Evolutionary conservation across 2,329 filamentous ascomycete genomes (phyloP), one percentile per base, ranked within the genome.

Genomic region (Penicillium italicum): DNA sequence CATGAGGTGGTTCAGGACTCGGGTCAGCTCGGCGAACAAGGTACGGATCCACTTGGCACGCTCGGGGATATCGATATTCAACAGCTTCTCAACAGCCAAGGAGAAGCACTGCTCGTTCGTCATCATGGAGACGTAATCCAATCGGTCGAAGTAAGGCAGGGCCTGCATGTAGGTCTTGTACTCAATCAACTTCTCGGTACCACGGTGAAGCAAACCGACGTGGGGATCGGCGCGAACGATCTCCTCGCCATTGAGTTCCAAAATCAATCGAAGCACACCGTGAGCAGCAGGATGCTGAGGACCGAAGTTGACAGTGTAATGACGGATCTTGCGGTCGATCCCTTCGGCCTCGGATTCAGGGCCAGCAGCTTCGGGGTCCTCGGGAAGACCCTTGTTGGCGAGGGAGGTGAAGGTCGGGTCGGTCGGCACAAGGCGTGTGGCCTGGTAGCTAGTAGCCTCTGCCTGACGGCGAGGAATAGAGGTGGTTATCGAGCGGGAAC

Each of bases 91-190:
- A 53, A 97, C 93, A 20, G 91, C 94, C 64, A 99, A 83, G 36
- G 91, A 86, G 77, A 91, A 99, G 73, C 91, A 96, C 79, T 99
- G 94, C 82, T 99, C 94, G 77, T 99, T 99, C 70, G 94, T 99
- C 94, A 99, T 99, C 95, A 99, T 99, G 70, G 91, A 97, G 67
- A 97, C 92, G 77, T 99, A 99, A 78, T 99, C 94, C 75, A 99
- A 83, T 67, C 94, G 91, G 79, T 99, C 94, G 74, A 99, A 99
- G 82, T 99, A 99, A 54, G 94, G 94, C 72, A 99, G 82, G 55
- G 94, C 94, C 82, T 99, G 94, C 71, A 97, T 84, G 74, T 99
- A 99, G 67, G 93, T 96, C 84, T 96, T 97, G 85, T 99, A 99
- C 82, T 99, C 94, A 78, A 97, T 97, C 79, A 99, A 85, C 84